Evolutionary conservation across 768 basidiomycete genomes (phyloP).

Genomic region (Lactarius vividus): DNA sequence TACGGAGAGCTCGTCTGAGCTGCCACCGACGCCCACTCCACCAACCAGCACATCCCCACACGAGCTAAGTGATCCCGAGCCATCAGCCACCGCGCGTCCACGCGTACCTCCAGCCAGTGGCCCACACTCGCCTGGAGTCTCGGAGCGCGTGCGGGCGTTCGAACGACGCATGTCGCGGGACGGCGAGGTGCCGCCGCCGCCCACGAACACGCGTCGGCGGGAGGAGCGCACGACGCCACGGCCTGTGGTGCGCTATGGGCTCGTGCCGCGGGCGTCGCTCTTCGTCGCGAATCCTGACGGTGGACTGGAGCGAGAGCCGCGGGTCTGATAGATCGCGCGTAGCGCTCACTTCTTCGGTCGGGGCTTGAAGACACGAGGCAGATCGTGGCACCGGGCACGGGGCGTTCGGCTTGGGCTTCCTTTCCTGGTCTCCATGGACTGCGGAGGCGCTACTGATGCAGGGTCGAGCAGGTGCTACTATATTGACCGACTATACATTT

Average conservation of each 20-base stretch:
- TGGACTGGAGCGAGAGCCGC: constrained; percentile 12
- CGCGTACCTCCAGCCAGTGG: neutral
- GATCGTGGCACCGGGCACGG: neutral
- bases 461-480: neutral
- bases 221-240: constrained; percentile 34
- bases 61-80: constrained; percentile 3
- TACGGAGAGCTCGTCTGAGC: constrained; percentile 6
- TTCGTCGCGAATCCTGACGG: constrained; percentile 74
- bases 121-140: constrained; percentile 36
- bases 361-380: neutral
- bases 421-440: constrained; percentile 6
- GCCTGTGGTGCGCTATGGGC: constrained; percentile 55
- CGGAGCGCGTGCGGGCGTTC: constrained; percentile 52
- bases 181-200: constrained; percentile 35
- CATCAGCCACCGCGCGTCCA: neutral
- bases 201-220: constrained; percentile 45
- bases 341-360: neutral
- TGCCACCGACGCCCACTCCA: neutral
- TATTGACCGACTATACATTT: neutral
- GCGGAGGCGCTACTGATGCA: neutral
- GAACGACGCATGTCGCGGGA: constrained; percentile 60
- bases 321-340: constrained; percentile 25
- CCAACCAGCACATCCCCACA: neutral
- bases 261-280: constrained; percentile 59
- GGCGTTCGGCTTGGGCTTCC: neutral